These are phyloP conservation scores for Castanopsis chinensis DNA, from an alignment of 306 rosid species.

Conservation along the genomic window DNA sequence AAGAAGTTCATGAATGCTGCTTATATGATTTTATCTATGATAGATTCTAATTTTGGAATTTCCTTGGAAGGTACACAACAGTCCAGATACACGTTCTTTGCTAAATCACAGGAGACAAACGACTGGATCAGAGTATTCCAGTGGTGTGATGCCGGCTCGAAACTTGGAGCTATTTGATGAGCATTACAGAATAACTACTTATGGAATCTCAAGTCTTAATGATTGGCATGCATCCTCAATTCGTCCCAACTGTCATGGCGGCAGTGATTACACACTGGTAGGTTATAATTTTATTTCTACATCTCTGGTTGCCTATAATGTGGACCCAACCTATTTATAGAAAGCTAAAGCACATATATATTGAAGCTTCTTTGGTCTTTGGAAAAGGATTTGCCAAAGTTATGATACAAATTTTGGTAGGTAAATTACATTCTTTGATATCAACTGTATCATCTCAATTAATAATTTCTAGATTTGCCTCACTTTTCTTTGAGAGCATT, in stretches of 20 bases:
- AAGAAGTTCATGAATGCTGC: background rate
- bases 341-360: background rate
- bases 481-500: too few species aligned
- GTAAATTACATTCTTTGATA: background rate
- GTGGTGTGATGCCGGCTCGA: background rate
- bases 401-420: background rate
- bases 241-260: constrained; percentile 25
- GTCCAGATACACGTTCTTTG: constrained; percentile 36
- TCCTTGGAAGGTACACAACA: constrained; percentile 1
- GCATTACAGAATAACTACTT: constrained; percentile 18
- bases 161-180: constrained; percentile 6
- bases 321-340: background rate
- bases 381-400: background rate
- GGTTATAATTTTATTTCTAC: background rate
- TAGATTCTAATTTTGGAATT: background rate
- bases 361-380: background rate
- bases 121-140: constrained; percentile 9
- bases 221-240: constrained; percentile 40
- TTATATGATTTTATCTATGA: background rate
- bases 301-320: background rate
- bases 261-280: constrained; percentile 28
- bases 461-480: too few species aligned
- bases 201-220: constrained; percentile 25
- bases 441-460: background rate
- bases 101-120: constrained; percentile 7